Evolutionary conservation across 371 early-diverging fungal species (phyloP), one percentile per base, ranked within the genome.

Genomic region (Lichtheimia hyalospora): DNA sequence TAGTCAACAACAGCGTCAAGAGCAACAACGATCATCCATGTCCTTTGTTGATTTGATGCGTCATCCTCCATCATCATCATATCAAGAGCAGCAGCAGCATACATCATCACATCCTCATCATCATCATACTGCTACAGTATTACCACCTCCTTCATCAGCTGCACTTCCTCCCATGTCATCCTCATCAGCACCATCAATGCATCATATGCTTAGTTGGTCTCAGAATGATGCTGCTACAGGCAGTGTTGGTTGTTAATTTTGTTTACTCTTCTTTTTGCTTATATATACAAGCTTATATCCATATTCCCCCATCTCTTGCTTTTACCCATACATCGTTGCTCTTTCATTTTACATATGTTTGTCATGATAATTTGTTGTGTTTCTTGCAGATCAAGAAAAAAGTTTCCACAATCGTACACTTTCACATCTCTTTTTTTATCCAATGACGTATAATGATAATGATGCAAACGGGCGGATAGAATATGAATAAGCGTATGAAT

Each of bases 141-240:
- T 42, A 18, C 18, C 44, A 21, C 13, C 55, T n/a, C 41, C 55
- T 23, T 46, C 60, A 43, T 52, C 60, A 44, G 7, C 60, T 14
- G 21, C 56, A 20, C 15, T 18, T 23, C 13, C 44, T 20, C 12
- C 49, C 1, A 55, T 21, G 14, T 23, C 16, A n/a, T 21, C n/a
- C 44, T 42, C 56, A 55, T 43, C 44, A 41, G 40, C 54, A 34
- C 50, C 60, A 20, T 60, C 60, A 27, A 60, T 60, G 52, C 60
- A 46, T 46, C n/a, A 60, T 21, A 60, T 60, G 60, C 60, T 60
- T 2, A 52, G 60, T 24, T 60, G 60, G 60, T 52, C 51, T 44
- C 60, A 52, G 24, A 52, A 52, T 18, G 60, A 60, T 39, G 60
- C 60, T 52, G 53, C 52, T 7, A 18, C 46, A 3, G 28, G 53